These are phyloP conservation scores for Alternaria sp. DNA, from an alignment of 2,329 filamentous ascomycete species.

Conservation along the genomic window DNA sequence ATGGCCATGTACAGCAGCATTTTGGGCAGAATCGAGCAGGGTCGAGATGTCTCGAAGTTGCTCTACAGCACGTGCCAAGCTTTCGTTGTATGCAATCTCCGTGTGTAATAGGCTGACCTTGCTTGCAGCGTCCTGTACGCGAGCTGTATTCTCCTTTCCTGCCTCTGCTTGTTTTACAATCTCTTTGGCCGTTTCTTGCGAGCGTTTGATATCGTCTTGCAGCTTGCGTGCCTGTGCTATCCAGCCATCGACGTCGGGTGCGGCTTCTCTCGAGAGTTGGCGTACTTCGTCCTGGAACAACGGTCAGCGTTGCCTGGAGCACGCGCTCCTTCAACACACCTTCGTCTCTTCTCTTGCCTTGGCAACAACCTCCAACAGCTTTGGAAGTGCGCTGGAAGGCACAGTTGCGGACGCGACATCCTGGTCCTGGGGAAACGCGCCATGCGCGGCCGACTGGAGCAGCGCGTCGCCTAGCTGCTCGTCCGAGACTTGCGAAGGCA, in stretches of 20 bases:
- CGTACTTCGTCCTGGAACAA: constrained; percentile 70
- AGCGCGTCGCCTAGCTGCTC: constrained; percentile 63
- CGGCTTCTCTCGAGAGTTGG: constrained; percentile 75
- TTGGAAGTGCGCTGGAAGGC: constrained; percentile 55
- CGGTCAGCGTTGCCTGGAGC: constrained; percentile 2
- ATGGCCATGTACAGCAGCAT: constrained; percentile 53
- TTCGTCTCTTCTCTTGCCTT: constrained; percentile 61
- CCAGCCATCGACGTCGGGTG: constrained; percentile 84
- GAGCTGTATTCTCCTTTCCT: constrained; percentile 66
- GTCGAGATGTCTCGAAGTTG: constrained; percentile 58
- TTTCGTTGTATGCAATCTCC: constrained; percentile 66
- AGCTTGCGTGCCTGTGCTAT: constrained; percentile 82
- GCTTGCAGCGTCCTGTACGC: constrained; percentile 66
- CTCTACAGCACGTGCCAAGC: constrained; percentile 58
- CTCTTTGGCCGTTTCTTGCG: constrained; percentile 77
- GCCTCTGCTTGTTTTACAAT: constrained; percentile 80
- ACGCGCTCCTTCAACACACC: constrained; percentile 41
- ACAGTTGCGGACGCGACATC: constrained; percentile 61
- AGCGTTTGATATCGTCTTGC: constrained; percentile 83
- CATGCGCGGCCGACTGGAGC: constrained; percentile 67
- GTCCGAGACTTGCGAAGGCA: constrained; percentile 39
- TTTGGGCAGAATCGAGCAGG: constrained; percentile 55
- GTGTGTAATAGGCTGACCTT: constrained; percentile 63
- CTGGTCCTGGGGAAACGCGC: constrained; percentile 64
- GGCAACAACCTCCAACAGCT: constrained; percentile 58